Base-by-base conservation (phyloP, 257 asterid species). In the Euphrasia confusa region DNA sequence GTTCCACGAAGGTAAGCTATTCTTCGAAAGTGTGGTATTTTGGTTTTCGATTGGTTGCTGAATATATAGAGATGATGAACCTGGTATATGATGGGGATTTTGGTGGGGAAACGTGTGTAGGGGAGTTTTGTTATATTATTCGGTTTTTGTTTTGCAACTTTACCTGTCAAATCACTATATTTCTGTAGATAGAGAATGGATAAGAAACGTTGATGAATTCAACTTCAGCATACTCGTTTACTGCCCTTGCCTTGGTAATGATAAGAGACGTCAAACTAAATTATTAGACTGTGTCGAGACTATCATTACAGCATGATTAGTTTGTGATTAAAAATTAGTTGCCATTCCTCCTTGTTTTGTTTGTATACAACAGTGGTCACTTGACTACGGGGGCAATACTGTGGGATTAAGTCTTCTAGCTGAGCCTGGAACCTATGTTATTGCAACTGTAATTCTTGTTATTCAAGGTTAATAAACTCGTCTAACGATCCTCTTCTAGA, bases 1-100 rank as follows among this genome's bases (percentile, higher is more conserved):
- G 95, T 17, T 94, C 98, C 47, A 81, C 88, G 18, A 81, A 86
- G 94, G 98, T 88, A 72, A 63, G 12, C 50, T 52, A 4, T 60
- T 37, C 28, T 4, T 58, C 30, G 56, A 35, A 66, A 50, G 48
- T 10, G 40, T 24, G 55, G 7, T 48, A 49, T 39, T 37, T 45
- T 56, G 60, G 45, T 62, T 61, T 18, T 54, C 21, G 26, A 39
- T 12, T 68, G 65, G 50, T 40, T 52, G 61, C 47, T 60, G 21
- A 26, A 47, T 63, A 48, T 24, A 37, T 61, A 28, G 40, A 59
- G 28, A 58, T 50, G 54, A 7, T 50, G 47, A 39, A 32, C 47
- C 15, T 53, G 65, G 28, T 26, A 54, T 27, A 50, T 48, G 54
- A 48, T 48, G 14, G 54, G 24, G 4, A 5, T 35, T 35, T 35